Conservation (phyloP, 805 yeast species). For the Pichia occidentalis region DNA sequence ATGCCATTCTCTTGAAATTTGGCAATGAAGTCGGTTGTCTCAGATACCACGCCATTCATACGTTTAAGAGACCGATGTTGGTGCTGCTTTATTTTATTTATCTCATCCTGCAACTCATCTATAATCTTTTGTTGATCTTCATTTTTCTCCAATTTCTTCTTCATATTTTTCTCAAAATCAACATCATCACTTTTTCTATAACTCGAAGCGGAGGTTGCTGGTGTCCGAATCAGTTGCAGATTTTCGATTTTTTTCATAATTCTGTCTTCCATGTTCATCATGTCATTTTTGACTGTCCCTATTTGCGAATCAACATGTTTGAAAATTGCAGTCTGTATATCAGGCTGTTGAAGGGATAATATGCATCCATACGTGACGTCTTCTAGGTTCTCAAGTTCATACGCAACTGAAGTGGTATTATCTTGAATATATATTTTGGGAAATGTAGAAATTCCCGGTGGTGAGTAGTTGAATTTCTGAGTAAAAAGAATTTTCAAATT, state of each 20-base stretch:
- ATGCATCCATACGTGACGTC: constrained; percentile 58
- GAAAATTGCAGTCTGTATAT: constrained; percentile 19
- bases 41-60: constrained; percentile 31
- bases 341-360: constrained; percentile 49
- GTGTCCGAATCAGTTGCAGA: constrained; percentile 7
- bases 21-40: constrained; percentile 39
- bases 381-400: constrained; percentile 73
- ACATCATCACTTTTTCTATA: constrained; percentile 1
- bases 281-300: constrained; percentile 22
- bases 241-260: constrained; percentile 21
- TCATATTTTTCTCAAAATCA: constrained; percentile 14
- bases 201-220: constrained; percentile 4
- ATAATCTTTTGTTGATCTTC: constrained; percentile 27
- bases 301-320: constrained; percentile 26
- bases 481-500: constrained; percentile 67
- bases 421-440: constrained; percentile 78
- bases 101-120: constrained; percentile 47
- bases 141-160: constrained; percentile 9
- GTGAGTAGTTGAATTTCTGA: constrained; percentile 81
- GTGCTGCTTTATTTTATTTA: constrained; percentile 52
- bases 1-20: constrained; percentile 38
- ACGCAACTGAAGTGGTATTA: constrained; percentile 49
- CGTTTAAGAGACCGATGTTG: constrained; percentile 37
- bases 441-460: constrained; percentile 39
- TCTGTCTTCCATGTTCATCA: constrained; percentile 23